phyloP scores from a whole-genome alignment of 2,329 filamentous ascomycete genomes.

The Emericellopsis atlantica region DNA sequence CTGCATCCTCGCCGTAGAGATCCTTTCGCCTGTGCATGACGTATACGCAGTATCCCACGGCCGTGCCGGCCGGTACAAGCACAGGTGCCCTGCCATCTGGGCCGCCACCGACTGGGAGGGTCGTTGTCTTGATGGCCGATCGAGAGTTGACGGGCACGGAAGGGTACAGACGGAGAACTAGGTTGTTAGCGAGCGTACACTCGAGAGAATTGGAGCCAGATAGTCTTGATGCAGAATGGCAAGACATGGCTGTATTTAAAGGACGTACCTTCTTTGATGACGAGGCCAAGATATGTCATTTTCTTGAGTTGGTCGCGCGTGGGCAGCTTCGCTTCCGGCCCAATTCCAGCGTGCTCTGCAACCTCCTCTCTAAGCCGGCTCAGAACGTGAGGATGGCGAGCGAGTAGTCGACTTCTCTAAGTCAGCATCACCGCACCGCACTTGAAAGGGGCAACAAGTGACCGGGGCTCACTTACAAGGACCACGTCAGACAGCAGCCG shows the following conservation, averaged over 20 bases:
- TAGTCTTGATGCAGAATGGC: too few species aligned
- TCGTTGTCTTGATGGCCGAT: not conserved
- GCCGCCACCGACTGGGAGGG: conserved; percentile 4
- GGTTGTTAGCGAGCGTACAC: not conserved
- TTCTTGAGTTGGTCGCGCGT: conserved; percentile 1
- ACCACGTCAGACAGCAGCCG: conserved; percentile 5
- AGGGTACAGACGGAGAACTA: conserved; percentile 9
- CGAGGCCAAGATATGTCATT: conserved; percentile 8
- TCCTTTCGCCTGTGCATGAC: conserved; percentile 18
- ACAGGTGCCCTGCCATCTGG: conserved; percentile 3
- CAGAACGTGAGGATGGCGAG: conserved; percentile 1
- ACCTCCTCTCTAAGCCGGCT: not conserved
- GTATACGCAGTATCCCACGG: conserved; percentile 15
- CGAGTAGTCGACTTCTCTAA: not conserved
- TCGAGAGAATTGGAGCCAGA: too few species aligned
- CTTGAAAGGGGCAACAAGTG: not conserved
- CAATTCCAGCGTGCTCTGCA: not conserved
- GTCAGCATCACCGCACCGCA: not conserved
- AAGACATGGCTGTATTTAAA: too few species aligned
- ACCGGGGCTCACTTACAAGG: conserved; percentile 5
- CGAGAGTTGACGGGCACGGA: conserved; percentile 4
- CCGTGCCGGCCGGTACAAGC: not conserved
- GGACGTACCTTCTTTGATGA: conserved; percentile 5
- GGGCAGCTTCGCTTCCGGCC: not conserved
- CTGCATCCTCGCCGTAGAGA: conserved; percentile 19